Base-by-base conservation (phyloP, 2,329 filamentous ascomycete genomes). In the Colletotrichum orchidophilum region DNA sequence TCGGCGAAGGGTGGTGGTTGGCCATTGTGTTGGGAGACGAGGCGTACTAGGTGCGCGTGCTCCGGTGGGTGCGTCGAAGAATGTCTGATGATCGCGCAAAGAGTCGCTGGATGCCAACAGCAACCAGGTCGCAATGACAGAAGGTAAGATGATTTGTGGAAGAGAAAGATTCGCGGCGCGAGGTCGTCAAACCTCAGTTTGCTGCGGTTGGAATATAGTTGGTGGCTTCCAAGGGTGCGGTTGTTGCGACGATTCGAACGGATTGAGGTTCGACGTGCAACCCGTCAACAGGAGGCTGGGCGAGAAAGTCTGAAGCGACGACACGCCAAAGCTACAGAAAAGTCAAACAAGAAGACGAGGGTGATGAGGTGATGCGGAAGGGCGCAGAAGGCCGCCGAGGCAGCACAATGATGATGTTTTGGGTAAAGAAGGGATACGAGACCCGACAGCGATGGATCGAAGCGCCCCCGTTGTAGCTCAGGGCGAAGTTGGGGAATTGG, bases 1-100 rank as follows among this genome's bases (percentile, higher is more conserved):
- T 93, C 50, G 94, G 93, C 76, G 94, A 96, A 52, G 92, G 91
- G 79, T 95, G 94, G 77, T 94, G 92, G 81, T 94, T 93, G 76
- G 92, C 91, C 92, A 94, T 94, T 74, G 73, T 82, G 78, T 75
- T 64, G 59, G 39, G 55, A 61, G 63, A 12, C 63, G 54, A 70
- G 46, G 49, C 31, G 60, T 21, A 46, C 27, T 57, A 33, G 21
- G 31, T 21, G 54, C 62, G 50, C 65, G 72, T 70, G 66, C 70
- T 66, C 66, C 70, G 72, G 57, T 64, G 70, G 62, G 70, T 72
- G 61, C 63, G 65, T 62, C 65, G 68, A 61, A 31, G 66, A 63
- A 24, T 72, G 68, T 68, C 62, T 71, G 66, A 65, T 54, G 73
- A 71, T 74, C 69, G 73, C 58, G 63, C 62, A 67, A 52, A 58